Base-by-base conservation (phyloP, 164 flowering plant species). In the Magnolia sinica region DNA sequence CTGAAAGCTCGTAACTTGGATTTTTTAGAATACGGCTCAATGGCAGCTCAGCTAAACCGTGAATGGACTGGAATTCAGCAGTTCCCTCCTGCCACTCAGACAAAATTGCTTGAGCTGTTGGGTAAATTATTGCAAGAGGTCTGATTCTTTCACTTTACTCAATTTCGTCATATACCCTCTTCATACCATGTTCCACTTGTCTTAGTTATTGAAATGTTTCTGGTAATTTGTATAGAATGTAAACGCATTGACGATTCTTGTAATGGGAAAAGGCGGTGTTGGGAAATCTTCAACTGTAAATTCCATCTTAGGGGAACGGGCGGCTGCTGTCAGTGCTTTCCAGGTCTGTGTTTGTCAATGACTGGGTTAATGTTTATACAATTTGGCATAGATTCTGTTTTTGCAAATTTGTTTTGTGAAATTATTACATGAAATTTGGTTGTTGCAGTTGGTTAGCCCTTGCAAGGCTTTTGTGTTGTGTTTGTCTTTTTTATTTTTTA, bases 261-360 rank as follows among this genome's bases (percentile, higher is more conserved):
- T 96, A 31, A 84, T 94, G 99, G 98, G 98, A 69, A 96, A 96
- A 87, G 95, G 99, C 64, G 99, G 99, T 64, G 96, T 94, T 79
- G 99, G 99, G 13, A 94, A 96, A 83, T 96, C 99, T 37, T 96
- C 98, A 1, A 94, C 97, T 29, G 92, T 96, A 37, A 96, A 96
- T 81, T 96, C 99, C 16, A 84, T 96, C 14, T 78, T 94, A n/a
- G 97, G 98, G 22, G 99, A 96, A 79, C 90, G 98, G 76, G 94
- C 81, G 9, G 97, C 92, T 73, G 77, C 91, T 67, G 92, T 91
- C 72, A 94, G 90, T 80, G 87, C 97, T 73, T 96, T 96, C 80
- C 97, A 92, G 97, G 99, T 91, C 75, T 68, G 61, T 76, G 22
- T 23, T 55, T 1, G 8, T 73, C 6, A 20, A 37, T 51, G 45